Evolutionary conservation across 208 protist species (phyloP).

Genomic region (Leishmania braziliensis): DNA sequence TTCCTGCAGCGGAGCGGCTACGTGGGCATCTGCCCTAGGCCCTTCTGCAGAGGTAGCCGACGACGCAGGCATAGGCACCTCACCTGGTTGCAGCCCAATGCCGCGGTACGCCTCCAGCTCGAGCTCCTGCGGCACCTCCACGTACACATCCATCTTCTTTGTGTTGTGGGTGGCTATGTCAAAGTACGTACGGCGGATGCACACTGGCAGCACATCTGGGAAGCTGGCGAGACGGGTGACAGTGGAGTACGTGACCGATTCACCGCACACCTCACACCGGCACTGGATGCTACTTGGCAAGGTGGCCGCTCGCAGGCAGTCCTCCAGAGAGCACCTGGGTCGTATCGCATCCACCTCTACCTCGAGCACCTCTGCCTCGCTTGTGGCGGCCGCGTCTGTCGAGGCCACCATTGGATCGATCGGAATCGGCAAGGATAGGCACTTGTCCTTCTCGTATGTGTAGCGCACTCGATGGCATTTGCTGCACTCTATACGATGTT

Average conservation of each 20-base stretch:
- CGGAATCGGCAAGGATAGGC: conserved; percentile 90
- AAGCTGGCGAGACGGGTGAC: conserved; percentile 75
- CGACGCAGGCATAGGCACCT: conserved; percentile 65
- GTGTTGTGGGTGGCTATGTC: conserved; percentile 63
- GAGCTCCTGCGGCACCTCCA: conserved; percentile 78
- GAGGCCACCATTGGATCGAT: conserved; percentile 46
- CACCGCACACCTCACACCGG: conserved; percentile 66
- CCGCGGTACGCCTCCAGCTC: conserved; percentile 62
- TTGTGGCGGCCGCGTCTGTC: conserved; percentile 38
- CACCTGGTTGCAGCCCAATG: conserved; percentile 51
- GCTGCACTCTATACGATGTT: conserved; percentile 91
- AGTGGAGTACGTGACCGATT: conserved; percentile 51
- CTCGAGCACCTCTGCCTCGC: conserved; percentile 38
- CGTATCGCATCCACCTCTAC: conserved; percentile 59
- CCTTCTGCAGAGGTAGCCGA: neutral
- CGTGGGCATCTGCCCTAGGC: neutral
- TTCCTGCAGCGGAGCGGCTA: conserved; percentile 6
- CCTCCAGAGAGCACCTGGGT: conserved; percentile 60
- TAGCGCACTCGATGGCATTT: conserved; percentile 90
- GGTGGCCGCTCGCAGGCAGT: conserved; percentile 56
- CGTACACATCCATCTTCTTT: conserved; percentile 90
- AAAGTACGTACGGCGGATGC: conserved; percentile 84
- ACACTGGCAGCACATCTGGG: conserved; percentile 84
- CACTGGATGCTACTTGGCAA: conserved; percentile 55
- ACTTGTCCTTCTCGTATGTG: conserved; percentile 74